phyloP scores from a whole-genome alignment of 2,329 filamentous ascomycete species.

The Annulohypoxylon truncatum region DNA sequence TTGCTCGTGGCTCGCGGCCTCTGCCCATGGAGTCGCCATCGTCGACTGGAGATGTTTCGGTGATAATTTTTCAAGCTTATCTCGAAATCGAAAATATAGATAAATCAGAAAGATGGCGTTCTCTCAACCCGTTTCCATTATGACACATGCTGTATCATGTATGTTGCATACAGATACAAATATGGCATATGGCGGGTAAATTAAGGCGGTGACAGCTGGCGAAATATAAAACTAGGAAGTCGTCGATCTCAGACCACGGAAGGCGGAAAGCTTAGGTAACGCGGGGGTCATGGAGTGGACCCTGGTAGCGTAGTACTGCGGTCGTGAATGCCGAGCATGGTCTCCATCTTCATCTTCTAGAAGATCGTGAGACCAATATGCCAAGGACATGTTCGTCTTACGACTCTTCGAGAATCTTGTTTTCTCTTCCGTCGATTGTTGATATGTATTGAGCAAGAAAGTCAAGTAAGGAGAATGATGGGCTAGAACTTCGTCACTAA shows the following conservation, averaged over 20 bases:
- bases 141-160: not conserved
- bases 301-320: conserved; percentile 10
- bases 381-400: not conserved
- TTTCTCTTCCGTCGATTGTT: not conserved
- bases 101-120: not conserved
- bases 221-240: conserved; percentile 21
- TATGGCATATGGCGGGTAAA: conserved; percentile 7
- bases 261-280: conserved; percentile 1
- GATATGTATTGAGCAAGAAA: not conserved
- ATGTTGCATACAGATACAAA: not conserved
- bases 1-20: conserved; percentile 48
- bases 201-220: conserved; percentile 43
- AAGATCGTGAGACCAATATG: conserved; percentile 9
- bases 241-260: conserved; percentile 16
- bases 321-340: conserved; percentile 2
- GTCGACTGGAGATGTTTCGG: not conserved
- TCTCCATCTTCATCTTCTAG: conserved; percentile 9
- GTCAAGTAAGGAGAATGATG: not conserved
- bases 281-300: conserved; percentile 14
- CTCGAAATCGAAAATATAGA: not conserved
- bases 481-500: not conserved
- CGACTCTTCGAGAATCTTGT: not conserved
- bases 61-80: not conserved
- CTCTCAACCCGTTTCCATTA: conserved; percentile 5
- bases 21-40: conserved; percentile 49